Conservation (phyloP, 768 basidiomycete genomes). For the Naganishia antarctica region DNA sequence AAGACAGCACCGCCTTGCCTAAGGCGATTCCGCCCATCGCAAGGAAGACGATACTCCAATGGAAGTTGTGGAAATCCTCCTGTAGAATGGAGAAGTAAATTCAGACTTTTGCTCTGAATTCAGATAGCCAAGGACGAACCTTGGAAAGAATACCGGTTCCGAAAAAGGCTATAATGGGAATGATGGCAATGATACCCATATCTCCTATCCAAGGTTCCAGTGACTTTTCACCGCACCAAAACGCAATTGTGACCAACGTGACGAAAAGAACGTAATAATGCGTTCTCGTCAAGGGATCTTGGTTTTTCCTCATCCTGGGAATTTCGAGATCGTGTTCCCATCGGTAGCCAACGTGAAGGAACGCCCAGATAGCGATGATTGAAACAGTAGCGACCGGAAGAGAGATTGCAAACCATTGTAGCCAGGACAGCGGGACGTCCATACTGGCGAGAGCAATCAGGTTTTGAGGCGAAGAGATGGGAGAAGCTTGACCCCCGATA, state of each 20-base stretch:
- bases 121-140: slow-evolving; percentile 52
- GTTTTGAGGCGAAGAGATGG: slow-evolving; percentile 97
- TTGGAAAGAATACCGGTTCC: slow-evolving; percentile 88
- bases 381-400: slow-evolving; percentile 84
- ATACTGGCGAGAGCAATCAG: slow-evolving; percentile 84
- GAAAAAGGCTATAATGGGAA: slow-evolving; percentile 90
- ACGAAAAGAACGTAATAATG: slow-evolving; percentile 88
- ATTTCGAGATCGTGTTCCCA: slow-evolving; percentile 67
- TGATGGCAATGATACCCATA: slow-evolving; percentile 94
- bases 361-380: slow-evolving; percentile 82
- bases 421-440: slow-evolving; percentile 82
- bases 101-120: neutral
- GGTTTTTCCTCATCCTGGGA: slow-evolving; percentile 73
- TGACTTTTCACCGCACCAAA: slow-evolving; percentile 83
- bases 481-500: slow-evolving; percentile 93
- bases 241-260: slow-evolving; percentile 71
- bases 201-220: slow-evolving; percentile 77
- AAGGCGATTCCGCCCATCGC: slow-evolving; percentile 98
- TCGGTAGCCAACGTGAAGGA: slow-evolving; percentile 75
- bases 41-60: slow-evolving; percentile 90
- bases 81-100: slow-evolving; percentile 43
- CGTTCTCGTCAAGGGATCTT: slow-evolving; percentile 71
- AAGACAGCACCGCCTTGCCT: slow-evolving; percentile 84
- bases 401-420: slow-evolving; percentile 86
- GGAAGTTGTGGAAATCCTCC: slow-evolving; percentile 75